These are phyloP conservation scores for Calonectria pseudoreteaudii DNA, from an alignment of 2,329 filamentous ascomycete genomes.

Conservation along the genomic window DNA sequence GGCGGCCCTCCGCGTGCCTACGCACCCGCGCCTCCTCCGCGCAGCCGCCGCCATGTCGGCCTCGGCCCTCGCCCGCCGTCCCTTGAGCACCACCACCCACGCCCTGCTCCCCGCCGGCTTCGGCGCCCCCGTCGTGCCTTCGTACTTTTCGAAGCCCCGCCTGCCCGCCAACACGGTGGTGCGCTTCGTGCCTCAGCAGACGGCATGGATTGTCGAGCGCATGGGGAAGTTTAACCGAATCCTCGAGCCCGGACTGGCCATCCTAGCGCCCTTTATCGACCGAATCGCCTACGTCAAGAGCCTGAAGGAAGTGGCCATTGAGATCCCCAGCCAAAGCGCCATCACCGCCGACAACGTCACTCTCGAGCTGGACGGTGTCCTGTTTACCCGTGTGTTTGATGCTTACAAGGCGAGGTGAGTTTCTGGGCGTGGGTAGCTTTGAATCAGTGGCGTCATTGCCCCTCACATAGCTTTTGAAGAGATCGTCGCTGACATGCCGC, in stretches of 20 bases:
- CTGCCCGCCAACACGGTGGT: conserved; percentile 94
- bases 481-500: conserved; percentile 18
- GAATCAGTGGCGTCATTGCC: not conserved
- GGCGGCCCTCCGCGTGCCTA: conserved; percentile 43
- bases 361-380: conserved; percentile 91
- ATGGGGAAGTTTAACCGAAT: conserved; percentile 99
- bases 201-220: conserved; percentile 98
- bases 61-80: conserved; percentile 37
- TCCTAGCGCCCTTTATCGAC: conserved; percentile 91
- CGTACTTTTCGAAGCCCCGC: conserved; percentile 82
- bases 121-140: conserved; percentile 58
- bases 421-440: not conserved
- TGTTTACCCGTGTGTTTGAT: conserved; percentile 97
- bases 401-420: conserved; percentile 94
- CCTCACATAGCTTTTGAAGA: no score
- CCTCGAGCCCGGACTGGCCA: conserved; percentile 88
- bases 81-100: conserved; percentile 47
- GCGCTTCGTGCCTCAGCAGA: conserved; percentile 99
- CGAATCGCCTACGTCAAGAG: conserved; percentile 98
- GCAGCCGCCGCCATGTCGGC: conserved; percentile 32
- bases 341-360: conserved; percentile 99
- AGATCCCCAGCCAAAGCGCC: conserved; percentile 97
- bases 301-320: conserved; percentile 94
- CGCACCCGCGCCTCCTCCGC: conserved; percentile 36
- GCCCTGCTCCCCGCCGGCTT: conserved; percentile 49